Evolutionary conservation across 768 basidiomycete species (phyloP), one percentile per base, ranked within the genome.

Genomic region (Boletus barrowsii): DNA sequence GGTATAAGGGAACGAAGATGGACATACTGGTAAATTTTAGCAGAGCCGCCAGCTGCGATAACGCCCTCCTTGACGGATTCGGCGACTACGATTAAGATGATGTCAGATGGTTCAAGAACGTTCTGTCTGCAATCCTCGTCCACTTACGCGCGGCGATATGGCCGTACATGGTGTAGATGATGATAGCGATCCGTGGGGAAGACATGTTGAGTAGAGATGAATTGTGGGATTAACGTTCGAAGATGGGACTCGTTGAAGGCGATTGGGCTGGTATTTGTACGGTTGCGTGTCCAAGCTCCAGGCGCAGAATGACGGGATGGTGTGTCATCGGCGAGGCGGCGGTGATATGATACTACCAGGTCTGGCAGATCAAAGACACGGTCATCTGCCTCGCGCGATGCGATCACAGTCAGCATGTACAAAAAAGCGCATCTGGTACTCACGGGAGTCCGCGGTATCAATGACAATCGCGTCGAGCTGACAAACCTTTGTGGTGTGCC

Each of bases 161-260:
- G 59, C 86, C 86, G 67, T 86, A 88, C 75, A 88, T 69, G n/a
- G 84, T 71, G 72, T 90, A 90, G 70, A 90, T 83, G 62, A 90
- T 58, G 61, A 90, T 87, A 49, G 86, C 86, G 58, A 88, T 69
- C 58, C 68, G 79, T 22, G 87, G 86, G 46, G 75, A 57, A 40
- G 79, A 64, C 77, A 79, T 80, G 29, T 29, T 8, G 29, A 29
- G 29, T 29, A 29, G 29, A 29, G 29, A 29, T 29, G 26, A n/a
- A 29, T 9, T 29, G 15, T 17, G 42, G 9, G 24, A 2, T 4
- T 15, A 9, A 24, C 26, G 48, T 35, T 47, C 17, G 50, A 43
- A 29, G 29, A 29, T 33, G 42, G 26, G 47, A 17, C 13, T 47
- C n/a, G 15, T 45, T 40, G 10, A 32, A 11, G 22, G 24, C 13